These are phyloP conservation scores for Porphyrellus cyaneotinctus DNA, from an alignment of 768 basidiomycete genomes.

Conservation along the genomic window DNA sequence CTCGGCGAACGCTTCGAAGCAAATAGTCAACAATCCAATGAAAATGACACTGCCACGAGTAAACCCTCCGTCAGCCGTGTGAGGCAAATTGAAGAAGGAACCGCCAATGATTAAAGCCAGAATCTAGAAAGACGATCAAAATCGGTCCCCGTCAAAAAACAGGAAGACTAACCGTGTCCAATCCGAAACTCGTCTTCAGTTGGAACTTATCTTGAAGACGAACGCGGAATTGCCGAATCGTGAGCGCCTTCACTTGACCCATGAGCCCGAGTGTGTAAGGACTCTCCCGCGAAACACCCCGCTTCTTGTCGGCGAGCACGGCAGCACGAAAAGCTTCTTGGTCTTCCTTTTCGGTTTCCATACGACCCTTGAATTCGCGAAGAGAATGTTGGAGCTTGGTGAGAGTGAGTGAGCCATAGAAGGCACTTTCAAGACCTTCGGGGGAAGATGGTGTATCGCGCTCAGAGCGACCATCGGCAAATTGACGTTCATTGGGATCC, in stretches of 20 bases:
- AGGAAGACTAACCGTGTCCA: constrained; percentile 50
- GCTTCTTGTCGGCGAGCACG: constrained; percentile 72
- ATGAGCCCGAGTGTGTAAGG: constrained; percentile 80
- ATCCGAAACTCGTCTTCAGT: constrained; percentile 62
- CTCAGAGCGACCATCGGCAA: constrained; percentile 57
- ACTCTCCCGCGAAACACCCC: constrained; percentile 69
- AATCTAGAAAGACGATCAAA: constrained; percentile 7
- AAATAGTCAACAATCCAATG: constrained; percentile 58
- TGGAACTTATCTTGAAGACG: constrained; percentile 76
- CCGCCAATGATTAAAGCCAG: constrained; percentile 62
- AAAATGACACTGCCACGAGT: constrained; percentile 85
- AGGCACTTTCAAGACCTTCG: constrained; percentile 62
- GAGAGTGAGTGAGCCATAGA: constrained; percentile 45
- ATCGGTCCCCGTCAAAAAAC: neutral
- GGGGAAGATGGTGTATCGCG: constrained; percentile 60
- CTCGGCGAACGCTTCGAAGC: constrained; percentile 71
- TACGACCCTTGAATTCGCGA: constrained; percentile 50
- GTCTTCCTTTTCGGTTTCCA: constrained; percentile 60
- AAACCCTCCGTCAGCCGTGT: constrained; percentile 77
- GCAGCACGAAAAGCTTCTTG: constrained; percentile 76
- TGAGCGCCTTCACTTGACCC: constrained; percentile 68
- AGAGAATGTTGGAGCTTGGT: constrained; percentile 42
- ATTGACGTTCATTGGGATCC: constrained; percentile 81
- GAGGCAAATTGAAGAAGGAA: constrained; percentile 68
- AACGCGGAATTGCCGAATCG: constrained; percentile 69